These are phyloP conservation scores for Penicillium cataractarum DNA, from an alignment of 495 filamentous ascomycete genomes.

Conservation along the genomic window DNA sequence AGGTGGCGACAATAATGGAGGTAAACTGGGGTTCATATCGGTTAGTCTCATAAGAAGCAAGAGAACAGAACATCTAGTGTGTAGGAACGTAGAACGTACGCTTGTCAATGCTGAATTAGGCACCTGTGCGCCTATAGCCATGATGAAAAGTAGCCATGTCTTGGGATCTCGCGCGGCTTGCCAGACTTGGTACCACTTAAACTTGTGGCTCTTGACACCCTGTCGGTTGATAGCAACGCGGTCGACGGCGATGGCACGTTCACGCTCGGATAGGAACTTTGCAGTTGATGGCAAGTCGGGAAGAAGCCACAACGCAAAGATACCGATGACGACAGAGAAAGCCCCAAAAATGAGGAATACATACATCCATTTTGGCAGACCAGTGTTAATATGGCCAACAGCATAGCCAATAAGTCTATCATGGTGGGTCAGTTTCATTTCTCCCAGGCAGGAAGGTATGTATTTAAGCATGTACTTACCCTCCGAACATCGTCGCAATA, in stretches of 20 bases:
- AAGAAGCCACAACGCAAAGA: conserved; percentile 42
- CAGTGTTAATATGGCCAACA: conserved; percentile 50
- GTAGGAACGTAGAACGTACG: conserved; percentile 27
- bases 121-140: conserved; percentile 39
- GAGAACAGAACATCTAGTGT: not conserved
- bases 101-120: conserved; percentile 46
- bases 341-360: conserved; percentile 55
- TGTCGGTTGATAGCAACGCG: conserved; percentile 47
- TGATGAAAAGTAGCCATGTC: conserved; percentile 51
- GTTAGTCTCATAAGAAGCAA: not conserved
- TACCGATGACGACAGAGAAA: conserved; percentile 36
- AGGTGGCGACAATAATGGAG: conserved; percentile 53
- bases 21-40: conserved; percentile 32
- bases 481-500: conserved; percentile 58
- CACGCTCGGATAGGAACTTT: conserved; percentile 45
- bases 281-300: conserved; percentile 51
- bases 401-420: conserved; percentile 57
- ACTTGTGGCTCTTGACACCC: conserved; percentile 51
- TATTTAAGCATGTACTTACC: conserved; percentile 25
- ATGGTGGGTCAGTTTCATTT: not conserved
- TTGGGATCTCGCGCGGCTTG: conserved; percentile 51
- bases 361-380: conserved; percentile 51
- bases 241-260: conserved; percentile 47
- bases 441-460: not conserved
- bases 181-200: conserved; percentile 52